Base-by-base conservation (phyloP, 192 early-diverging fungal species). In the Lobulomyces angularis region DNA sequence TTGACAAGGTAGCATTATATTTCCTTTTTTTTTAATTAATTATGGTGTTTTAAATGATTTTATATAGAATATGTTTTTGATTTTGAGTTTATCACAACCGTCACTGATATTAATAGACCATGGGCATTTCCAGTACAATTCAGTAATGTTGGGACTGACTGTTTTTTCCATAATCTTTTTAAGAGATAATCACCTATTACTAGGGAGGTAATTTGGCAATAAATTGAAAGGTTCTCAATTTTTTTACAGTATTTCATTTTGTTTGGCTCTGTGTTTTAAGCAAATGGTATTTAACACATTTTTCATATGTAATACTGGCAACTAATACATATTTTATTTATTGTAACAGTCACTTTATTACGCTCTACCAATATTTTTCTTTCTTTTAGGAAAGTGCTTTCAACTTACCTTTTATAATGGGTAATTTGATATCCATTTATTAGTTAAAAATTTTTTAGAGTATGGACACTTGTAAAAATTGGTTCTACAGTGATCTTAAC, bases 51-150 rank as follows among this genome's bases (percentile, higher is more conserved):
- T n/a, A n/a, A 32, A 32, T 16, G n/a, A 32, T 39, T 39, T 12
- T 39, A 8, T 12, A 41, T 23, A 57, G 50, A 37, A 45, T 21
- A 18, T 47, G n/a, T 38, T 65, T 1, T 60, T 79, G 26, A 43
- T 84, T 1, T 46, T 89, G 2, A 64, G 82, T 11, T 61, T 90
- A 14, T 51, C 90, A 22, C 86, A 89, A 41, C 90, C 94, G 3
- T 79, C 80, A 14, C 54, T 98, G 37, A 68, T 90, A n/a, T 51
- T 98, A 38, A 83, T 98, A 38, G 94, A 98, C 57, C 83, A 90
- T 48, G 94, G 89, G 19, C 90, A 98, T 53, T 95, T 98, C 38
- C 90, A 95, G 81, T 79, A 90, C 66, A 98, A 98, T 57, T 65
- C 81, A 1, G 71, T 90, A 0, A 98, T 98, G 94, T 68, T 98